Evolutionary conservation across 139 green algal genomes (phyloP).

Genomic region (Volvox reticuliferus): DNA sequence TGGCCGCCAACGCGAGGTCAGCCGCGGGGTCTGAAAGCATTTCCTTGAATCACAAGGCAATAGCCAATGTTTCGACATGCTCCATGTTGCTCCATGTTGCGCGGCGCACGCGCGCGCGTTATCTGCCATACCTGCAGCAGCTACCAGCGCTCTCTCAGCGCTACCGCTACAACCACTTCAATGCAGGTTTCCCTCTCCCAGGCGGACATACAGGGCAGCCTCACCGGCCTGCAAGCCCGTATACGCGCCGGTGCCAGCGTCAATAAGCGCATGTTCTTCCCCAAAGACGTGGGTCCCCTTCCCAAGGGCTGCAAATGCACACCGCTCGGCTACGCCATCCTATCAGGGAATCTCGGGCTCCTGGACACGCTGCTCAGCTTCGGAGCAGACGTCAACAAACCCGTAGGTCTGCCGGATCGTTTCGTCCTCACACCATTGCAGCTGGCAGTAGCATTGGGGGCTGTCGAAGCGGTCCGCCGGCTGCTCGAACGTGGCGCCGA

Average conservation of each 20-base stretch:
- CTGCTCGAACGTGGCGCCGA: constrained; percentile 1
- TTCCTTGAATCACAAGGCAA: neutral
- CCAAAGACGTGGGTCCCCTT: constrained; percentile 1
- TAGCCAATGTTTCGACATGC: neutral
- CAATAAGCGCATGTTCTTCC: constrained; percentile 28
- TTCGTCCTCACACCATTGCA: constrained; percentile 24
- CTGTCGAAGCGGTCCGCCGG: too few species aligned
- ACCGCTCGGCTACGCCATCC: constrained; percentile 29
- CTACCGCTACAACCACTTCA: neutral
- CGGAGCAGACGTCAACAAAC: constrained; percentile 12
- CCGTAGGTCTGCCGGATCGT: neutral
- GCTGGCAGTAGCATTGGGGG: neutral
- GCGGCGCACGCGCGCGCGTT: neutral
- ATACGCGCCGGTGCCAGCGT: neutral
- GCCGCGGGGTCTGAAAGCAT: neutral
- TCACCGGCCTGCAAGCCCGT: neutral
- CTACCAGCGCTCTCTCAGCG: neutral
- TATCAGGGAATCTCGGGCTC: neutral
- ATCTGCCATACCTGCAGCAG: neutral
- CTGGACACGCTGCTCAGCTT: neutral
- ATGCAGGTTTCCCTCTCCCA: constrained; percentile 11
- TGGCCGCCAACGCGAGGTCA: neutral
- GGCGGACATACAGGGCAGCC: neutral
- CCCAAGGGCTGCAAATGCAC: constrained; percentile 29
- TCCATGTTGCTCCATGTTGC: neutral